These are phyloP conservation scores for Penicillium sp. DNA, from an alignment of 2,329 filamentous ascomycete genomes.

Conservation along the genomic window DNA sequence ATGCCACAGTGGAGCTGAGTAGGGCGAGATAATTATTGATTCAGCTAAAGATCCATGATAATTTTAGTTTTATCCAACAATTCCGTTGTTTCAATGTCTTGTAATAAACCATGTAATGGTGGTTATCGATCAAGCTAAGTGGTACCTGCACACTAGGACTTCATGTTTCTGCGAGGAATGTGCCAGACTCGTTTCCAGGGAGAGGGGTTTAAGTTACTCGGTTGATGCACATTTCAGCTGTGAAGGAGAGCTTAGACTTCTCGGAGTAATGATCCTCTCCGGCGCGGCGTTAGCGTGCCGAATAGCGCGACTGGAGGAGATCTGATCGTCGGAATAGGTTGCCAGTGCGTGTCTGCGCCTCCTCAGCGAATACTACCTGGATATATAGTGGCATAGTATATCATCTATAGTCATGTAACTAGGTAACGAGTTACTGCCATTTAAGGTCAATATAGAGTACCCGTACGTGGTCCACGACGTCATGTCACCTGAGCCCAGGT, in stretches of 20 bases:
- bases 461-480: too few species aligned
- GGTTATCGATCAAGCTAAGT: neutral
- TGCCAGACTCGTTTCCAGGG: slow-evolving; percentile 14
- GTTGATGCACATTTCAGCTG: slow-evolving; percentile 1
- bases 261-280: slow-evolving; percentile 22
- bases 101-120: neutral
- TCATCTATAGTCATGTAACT: too few species aligned
- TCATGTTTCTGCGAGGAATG: slow-evolving; percentile 16
- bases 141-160: slow-evolving; percentile 4
- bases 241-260: slow-evolving; percentile 3
- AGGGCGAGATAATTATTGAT: neutral
- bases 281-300: slow-evolving; percentile 14
- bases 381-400: too few species aligned
- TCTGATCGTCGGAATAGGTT: slow-evolving; percentile 15
- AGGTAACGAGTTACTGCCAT: too few species aligned
- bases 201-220: neutral
- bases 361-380: too few species aligned
- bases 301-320: slow-evolving; percentile 17
- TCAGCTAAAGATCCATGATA: neutral
- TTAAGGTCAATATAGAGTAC: too few species aligned
- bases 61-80: neutral
- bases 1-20: slow-evolving; percentile 6
- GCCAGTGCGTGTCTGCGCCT: neutral
- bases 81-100: neutral
- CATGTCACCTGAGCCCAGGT: neutral